A percentile compares a stretch with the other conserved stretches of the same genome.
Evolutionary conservation across 2,329 filamentous ascomycete genomes (phyloP).

Genomic region (Pestalotiopsis sp.): DNA sequence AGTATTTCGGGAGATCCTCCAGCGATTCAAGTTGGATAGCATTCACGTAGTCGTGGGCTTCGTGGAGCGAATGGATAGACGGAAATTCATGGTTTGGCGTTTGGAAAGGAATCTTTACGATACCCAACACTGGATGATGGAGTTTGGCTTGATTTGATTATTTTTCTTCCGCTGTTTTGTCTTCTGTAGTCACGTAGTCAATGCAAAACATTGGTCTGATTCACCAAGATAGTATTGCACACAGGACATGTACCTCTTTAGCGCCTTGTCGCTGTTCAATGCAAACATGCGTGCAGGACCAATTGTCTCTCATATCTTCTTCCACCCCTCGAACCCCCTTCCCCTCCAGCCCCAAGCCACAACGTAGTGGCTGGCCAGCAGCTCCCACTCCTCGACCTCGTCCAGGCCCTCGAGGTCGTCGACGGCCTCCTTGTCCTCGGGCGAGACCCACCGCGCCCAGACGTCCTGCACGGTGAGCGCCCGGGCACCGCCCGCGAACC

Average conservation of each 20-base stretch:
- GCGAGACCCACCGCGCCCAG: constrained; percentile 74
- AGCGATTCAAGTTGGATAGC: background rate
- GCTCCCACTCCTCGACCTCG: constrained; percentile 91
- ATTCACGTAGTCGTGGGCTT: background rate
- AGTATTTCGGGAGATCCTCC: background rate
- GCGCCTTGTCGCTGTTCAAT: background rate
- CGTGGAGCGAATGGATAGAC: background rate
- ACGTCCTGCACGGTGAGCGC: constrained; percentile 57
- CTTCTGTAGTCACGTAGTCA: background rate
- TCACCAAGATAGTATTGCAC: background rate
- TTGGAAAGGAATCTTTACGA: background rate
- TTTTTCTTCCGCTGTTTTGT: background rate
- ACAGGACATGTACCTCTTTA: background rate
- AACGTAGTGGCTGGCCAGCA: constrained; percentile 87
- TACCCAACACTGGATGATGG: constrained; percentile 1
- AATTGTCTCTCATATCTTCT: background rate
- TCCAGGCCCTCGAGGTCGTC: constrained; percentile 84
- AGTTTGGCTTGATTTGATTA: background rate
- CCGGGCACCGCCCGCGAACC: constrained; percentile 54
- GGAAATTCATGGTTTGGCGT: background rate
- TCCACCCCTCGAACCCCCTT: constrained; percentile 32
- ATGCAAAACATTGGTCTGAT: background rate
- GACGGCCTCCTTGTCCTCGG: constrained; percentile 76
- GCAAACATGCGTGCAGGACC: background rate
- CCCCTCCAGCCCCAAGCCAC: constrained; percentile 86